Base-by-base conservation (phyloP, 129 eudicot species). In the Rutidosis leptorrhynchoides region DNA sequence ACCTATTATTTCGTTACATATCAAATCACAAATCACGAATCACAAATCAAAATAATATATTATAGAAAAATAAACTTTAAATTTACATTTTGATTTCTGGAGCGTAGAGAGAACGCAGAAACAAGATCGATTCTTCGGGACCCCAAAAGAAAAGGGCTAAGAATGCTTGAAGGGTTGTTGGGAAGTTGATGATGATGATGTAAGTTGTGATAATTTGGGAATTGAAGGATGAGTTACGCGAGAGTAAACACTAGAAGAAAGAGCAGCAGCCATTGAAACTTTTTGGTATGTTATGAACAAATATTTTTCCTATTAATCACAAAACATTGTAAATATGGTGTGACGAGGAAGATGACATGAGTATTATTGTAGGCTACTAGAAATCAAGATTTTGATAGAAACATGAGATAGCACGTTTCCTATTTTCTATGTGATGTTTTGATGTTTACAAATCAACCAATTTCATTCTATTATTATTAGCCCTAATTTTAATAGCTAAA, bases 401-500 rank as follows among this genome's bases (percentile, higher is more conserved):
- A 69, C 42, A 69, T 43, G 57, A 56, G 3, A 26, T 33, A 19
- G 49, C 75, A 71, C 75, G 52, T 71, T 60, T 71, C 46, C 60
- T 60, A 28, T 19, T 43, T 20, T 70, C 6, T 7, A 52, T 26
- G 23, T 71, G 75, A 60, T 45, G 11, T 46, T 71, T 71, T 0
- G 25, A 0, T 56, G 65, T n/a, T 65, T 82, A 68, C 35, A 86
- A 75, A 77, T 89, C 90, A 84, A 25, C 74, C 8, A 84, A 72
- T 70, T 17, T 79, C 60, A 45, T 86, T 71, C 92, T 95, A 1
- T 14, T 84, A 23, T 78, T 93, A 15, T 81, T 88, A 57, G 86
- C 67, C n/a, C 70, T 89, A 37, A 92, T 93, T 32, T 81, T 93
- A 17, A 70, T 88, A 42, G 83, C 87, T 1, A 95, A 89, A 83